Evolutionary conservation across 169 alveolate species (phyloP), one percentile per base, ranked within the genome.

Genomic region (Plasmodium relictum): DNA sequence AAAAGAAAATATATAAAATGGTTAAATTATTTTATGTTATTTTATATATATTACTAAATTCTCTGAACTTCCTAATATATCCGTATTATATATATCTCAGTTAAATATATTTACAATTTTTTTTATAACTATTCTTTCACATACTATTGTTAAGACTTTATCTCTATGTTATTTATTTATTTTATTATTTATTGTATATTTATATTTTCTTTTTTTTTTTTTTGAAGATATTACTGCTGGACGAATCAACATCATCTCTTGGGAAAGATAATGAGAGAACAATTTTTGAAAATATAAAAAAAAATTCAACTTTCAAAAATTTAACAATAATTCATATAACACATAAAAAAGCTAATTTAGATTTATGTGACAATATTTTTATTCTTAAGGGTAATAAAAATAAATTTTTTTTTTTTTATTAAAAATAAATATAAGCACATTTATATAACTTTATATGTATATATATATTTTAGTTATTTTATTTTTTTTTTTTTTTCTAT

Each of bases 211-310:
- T 50, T 76, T 22, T 44, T n/a, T 6, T 41, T 45, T 37, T 16
- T 26, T 4, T 76, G 48, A 65, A 92, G 54, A 94, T 95, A 16
- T 88, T 97, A 24, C 89, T 97, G 58, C 74, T 97, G 73, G 99
- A 97, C 89, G 99, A 97, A 73, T 98, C 99, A 0, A 97, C 99
- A n/a, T 92, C 97, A 26, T 97, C 98, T 41, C 61, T 97, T 44
- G 98, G 96, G 86, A 70, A 58, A 12, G 86, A 88, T 26, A 72
- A 73, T 3, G 92, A 91, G 10, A 69, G 91, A 22, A 48, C 59
- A 16, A 88, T 91, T 16, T 93, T 92, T 18, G 92, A 78, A 44
- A 87, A 89, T 42, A 59, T 94, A 39, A 80, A 70, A 18, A 50
- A 37, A 69, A 76, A 76, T 12, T 14, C 74, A 9, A 50, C 45